Percentiles rank a stretch among this genome's conserved stretches.
phyloP scores from a whole-genome alignment of 257 asterid species.

The Craterostigma plantagineum region DNA sequence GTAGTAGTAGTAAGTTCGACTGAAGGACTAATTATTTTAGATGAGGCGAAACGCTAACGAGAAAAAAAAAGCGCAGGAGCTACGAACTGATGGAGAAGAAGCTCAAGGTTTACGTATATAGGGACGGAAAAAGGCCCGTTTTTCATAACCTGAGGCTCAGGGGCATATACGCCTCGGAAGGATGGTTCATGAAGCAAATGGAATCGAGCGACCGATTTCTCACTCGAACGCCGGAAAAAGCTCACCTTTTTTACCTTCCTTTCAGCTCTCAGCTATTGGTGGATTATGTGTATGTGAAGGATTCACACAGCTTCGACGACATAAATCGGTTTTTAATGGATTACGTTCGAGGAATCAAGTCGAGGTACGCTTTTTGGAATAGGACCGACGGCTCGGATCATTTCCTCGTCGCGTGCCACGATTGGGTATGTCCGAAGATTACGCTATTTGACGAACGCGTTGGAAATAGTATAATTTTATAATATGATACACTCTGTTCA shows the following conservation, averaged over 20 bases:
- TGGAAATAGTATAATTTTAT: no score
- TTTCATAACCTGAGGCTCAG: constrained; percentile 58
- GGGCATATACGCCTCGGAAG: constrained; percentile 83
- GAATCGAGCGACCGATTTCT: constrained; percentile 31
- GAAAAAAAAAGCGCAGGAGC: constrained; percentile 32
- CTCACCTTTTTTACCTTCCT: constrained; percentile 68
- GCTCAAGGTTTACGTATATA: constrained; percentile 51
- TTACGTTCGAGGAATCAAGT: constrained; percentile 23
- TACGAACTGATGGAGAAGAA: constrained; percentile 69
- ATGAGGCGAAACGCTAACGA: no score
- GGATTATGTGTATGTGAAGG: constrained; percentile 28
- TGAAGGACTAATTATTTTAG: no score
- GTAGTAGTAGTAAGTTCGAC: no score
- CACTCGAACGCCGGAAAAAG: constrained; percentile 35
- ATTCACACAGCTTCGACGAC: constrained; percentile 32
- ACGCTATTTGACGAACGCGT: no score
- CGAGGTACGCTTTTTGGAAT: constrained; percentile 49
- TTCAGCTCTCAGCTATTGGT: constrained; percentile 44
- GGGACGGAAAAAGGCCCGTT: constrained; percentile 60
- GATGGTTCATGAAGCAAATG: constrained; percentile 76
- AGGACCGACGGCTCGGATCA: constrained; percentile 65
- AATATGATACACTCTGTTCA: no score
- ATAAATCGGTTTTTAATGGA: constrained; percentile 18
- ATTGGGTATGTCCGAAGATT: constrained; percentile 52
- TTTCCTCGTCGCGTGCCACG: constrained; percentile 81